These are phyloP conservation scores for Cyclocybe cylindracea DNA, from an alignment of 768 basidiomycete genomes.

Conservation along the genomic window DNA sequence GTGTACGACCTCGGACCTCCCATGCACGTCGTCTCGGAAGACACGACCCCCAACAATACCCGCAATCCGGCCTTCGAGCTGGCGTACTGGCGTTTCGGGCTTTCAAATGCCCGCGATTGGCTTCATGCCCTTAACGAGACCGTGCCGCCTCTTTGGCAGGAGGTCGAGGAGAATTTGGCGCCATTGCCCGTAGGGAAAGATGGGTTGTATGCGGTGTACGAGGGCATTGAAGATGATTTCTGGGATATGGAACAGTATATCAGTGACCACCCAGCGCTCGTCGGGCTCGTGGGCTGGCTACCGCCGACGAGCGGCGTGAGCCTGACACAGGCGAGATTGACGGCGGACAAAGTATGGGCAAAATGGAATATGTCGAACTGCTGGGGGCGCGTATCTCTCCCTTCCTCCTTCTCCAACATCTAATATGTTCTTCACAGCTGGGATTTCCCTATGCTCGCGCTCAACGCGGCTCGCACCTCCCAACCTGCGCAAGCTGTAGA, in stretches of 20 bases:
- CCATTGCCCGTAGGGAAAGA: slow-evolving; percentile 47
- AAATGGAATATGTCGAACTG: slow-evolving; percentile 43
- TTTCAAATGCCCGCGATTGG: slow-evolving; percentile 51
- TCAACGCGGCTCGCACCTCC: slow-evolving; percentile 59
- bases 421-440: slow-evolving; percentile 38
- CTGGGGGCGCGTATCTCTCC: slow-evolving; percentile 7
- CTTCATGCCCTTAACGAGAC: slow-evolving; percentile 42
- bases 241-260: slow-evolving; percentile 53
- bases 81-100: slow-evolving; percentile 56
- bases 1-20: slow-evolving; percentile 62
- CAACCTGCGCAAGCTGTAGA: slow-evolving; percentile 50
- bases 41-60: slow-evolving; percentile 55
- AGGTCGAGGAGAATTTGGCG: slow-evolving; percentile 47
- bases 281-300: slow-evolving; percentile 59
- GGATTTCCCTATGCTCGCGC: slow-evolving; percentile 66
- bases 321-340: slow-evolving; percentile 43
- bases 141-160: slow-evolving; percentile 42
- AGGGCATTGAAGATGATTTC: slow-evolving; percentile 51
- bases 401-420: neutral
- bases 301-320: slow-evolving; percentile 50
- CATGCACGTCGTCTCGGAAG: slow-evolving; percentile 57
- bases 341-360: slow-evolving; percentile 54
- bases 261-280: slow-evolving; percentile 59
- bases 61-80: slow-evolving; percentile 60
- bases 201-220: slow-evolving; percentile 54